Base-by-base conservation (phyloP, 768 basidiomycete species). In the Lenzites betulinus region DNA sequence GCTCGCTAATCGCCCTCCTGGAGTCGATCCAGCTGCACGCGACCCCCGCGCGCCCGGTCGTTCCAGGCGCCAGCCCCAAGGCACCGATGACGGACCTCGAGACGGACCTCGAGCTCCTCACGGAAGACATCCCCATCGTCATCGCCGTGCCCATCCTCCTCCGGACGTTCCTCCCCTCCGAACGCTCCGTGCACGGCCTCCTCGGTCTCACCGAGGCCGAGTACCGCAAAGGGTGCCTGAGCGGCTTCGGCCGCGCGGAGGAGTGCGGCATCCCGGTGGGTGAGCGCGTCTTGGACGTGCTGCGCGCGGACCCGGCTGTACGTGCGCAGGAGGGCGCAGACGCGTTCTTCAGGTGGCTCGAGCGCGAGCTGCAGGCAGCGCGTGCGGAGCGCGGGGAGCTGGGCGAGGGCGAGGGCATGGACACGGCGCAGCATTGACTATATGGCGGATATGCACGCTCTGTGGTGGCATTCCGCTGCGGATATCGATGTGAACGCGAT, bases 211-310 rank as follows among this genome's bases (percentile, higher is more conserved):
- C 81, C 0, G 89, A 87, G 65, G 80, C 78, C 8, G 82, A 83
- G 62, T 93, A 92, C 67, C 79, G 90, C 58, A 81, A 78, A 64
- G 83, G 81, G 38, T 92, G 86, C 71, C 74, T 93, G 38, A 75
- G 83, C 42, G 91, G 92, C 22, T 93, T 92, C 70, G 84, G 87
- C 15, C 78, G 89, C 54, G 91, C 90, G 39, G 90, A 92, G 63
- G 88, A 91, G 66, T 89, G 84, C 64, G 84, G 85, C 44, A 74
- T 73, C 22, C 74, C 81, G 5, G 83, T 91, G 49, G 86, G 81
- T 3, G 79, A 80, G 67, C 81, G 81, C 23, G 76, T 90, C 41
- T 73, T 86, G 35, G 79, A 86, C 33, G 75, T 77, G 23, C 73
- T 91, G 36, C 75, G 72, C 22, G 63, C 60, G 23, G 58, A 66